phyloP scores from a whole-genome alignment of 306 rosid species.

The Vigna trinervia region DNA sequence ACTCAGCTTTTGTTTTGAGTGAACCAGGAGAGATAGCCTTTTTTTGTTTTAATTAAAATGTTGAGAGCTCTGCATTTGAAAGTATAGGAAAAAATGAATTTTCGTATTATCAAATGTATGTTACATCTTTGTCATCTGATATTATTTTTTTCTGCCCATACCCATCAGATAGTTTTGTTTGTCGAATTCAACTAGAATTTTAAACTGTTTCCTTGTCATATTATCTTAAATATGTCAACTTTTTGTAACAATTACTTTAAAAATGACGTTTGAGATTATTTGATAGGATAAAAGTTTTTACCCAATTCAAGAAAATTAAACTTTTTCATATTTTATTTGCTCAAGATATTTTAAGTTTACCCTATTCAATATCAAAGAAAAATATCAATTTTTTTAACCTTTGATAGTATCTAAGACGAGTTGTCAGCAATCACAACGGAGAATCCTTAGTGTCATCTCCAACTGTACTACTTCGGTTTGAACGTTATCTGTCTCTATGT shows the following conservation, averaged over 20 bases:
- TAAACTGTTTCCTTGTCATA: neutral
- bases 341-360: neutral
- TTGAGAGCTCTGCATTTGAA: neutral
- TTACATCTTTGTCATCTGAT: slow-evolving; percentile 26
- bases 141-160: neutral
- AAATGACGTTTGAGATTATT: neutral
- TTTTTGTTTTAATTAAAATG: slow-evolving; percentile 25
- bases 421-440: neutral
- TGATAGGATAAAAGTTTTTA: neutral
- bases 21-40: slow-evolving; percentile 41
- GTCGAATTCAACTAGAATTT: neutral
- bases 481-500: neutral
- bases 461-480: slow-evolving; percentile 8
- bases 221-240: neutral
- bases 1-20: slow-evolving; percentile 51
- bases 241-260: neutral
- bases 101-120: neutral
- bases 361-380: neutral
- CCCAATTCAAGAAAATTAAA: neutral
- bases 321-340: neutral
- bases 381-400: neutral
- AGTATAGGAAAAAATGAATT: slow-evolving; percentile 9
- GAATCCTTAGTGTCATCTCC: slow-evolving; percentile 30
- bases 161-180: neutral
- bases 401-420: slow-evolving; percentile 14